Percentiles rank a stretch among this genome's conserved stretches.
These are phyloP conservation scores for Hirsutella minnesotensis DNA, from an alignment of 2,329 filamentous ascomycete genomes.

Conservation along the genomic window DNA sequence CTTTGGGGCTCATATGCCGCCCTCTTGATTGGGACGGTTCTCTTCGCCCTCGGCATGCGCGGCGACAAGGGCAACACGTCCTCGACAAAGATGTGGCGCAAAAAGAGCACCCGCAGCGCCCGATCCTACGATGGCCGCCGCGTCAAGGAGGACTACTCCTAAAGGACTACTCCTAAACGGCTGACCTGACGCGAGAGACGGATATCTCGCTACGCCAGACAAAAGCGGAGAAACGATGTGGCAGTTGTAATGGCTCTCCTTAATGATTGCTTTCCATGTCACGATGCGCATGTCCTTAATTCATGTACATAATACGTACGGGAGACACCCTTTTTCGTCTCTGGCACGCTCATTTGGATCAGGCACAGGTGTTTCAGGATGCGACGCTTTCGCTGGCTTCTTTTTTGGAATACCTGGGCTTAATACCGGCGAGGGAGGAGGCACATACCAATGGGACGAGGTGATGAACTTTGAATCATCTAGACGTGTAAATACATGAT, in stretches of 20 bases:
- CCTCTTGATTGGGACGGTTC: constrained; percentile 51
- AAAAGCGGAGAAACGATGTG: neutral
- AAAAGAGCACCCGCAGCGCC: constrained; percentile 16
- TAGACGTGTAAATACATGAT: too few species aligned
- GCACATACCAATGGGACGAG: too few species aligned
- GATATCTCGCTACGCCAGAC: too few species aligned
- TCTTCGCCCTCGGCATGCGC: constrained; percentile 55
- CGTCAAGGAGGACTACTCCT: constrained; percentile 61
- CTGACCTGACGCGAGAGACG: neutral
- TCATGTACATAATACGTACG: neutral
- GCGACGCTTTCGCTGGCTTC: neutral
- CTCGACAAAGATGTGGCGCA: constrained; percentile 11
- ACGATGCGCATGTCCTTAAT: too few species aligned
- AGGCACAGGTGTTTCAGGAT: neutral
- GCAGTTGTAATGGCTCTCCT: neutral
- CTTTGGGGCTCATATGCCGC: constrained; percentile 61
- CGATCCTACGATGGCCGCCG: constrained; percentile 35
- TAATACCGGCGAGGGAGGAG: too few species aligned
- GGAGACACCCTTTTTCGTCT: neutral
- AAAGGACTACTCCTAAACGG: constrained; percentile 9
- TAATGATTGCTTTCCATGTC: too few species aligned
- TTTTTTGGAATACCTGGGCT: too few species aligned
- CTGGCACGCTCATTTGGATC: neutral
- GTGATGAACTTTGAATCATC: too few species aligned
- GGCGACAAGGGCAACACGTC: constrained; percentile 25